Conservation (phyloP, 805 yeast species). For the Metahyphopichia silvanorum region DNA sequence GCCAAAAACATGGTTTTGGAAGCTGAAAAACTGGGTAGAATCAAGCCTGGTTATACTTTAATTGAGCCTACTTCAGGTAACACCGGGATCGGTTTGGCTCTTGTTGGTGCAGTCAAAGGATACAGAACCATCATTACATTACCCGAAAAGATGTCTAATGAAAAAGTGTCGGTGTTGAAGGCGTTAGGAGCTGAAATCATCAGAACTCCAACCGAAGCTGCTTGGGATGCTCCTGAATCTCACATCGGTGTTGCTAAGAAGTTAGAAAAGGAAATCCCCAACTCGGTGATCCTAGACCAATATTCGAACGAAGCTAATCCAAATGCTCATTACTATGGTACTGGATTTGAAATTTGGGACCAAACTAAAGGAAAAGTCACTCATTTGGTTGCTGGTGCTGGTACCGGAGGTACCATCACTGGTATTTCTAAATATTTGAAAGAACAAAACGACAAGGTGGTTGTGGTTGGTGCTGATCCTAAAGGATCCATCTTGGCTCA, state of each 20-base stretch:
- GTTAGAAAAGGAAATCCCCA: constrained; percentile 78
- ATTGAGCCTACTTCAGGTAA: constrained; percentile 91
- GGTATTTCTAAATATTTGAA: constrained; percentile 82
- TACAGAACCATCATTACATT: constrained; percentile 83
- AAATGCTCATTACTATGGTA: constrained; percentile 77
- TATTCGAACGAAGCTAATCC: constrained; percentile 79
- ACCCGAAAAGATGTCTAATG: constrained; percentile 92
- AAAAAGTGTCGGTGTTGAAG: constrained; percentile 81
- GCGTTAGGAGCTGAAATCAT: constrained; percentile 90
- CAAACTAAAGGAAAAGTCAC: constrained; percentile 71
- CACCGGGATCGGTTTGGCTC: constrained; percentile 87
- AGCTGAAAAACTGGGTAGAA: constrained; percentile 73
- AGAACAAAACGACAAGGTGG: constrained; percentile 59
- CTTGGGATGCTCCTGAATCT: constrained; percentile 89
- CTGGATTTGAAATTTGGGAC: constrained; percentile 82
- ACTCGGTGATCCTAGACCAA: constrained; percentile 81
- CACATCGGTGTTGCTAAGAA: constrained; percentile 86
- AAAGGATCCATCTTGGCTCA: constrained; percentile 80
- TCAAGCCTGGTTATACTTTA: constrained; percentile 81
- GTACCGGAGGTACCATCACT: constrained; percentile 96
- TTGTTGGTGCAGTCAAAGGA: constrained; percentile 83
- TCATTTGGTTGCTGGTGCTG: constrained; percentile 86
- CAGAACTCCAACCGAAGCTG: constrained; percentile 89
- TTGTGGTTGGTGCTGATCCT: constrained; percentile 81
- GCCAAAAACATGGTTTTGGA: constrained; percentile 84